A percentile compares a stretch with the other conserved stretches of the same genome.
Evolutionary conservation across 306 rosid species (phyloP).

Genomic region (Ormosia emarginata): DNA sequence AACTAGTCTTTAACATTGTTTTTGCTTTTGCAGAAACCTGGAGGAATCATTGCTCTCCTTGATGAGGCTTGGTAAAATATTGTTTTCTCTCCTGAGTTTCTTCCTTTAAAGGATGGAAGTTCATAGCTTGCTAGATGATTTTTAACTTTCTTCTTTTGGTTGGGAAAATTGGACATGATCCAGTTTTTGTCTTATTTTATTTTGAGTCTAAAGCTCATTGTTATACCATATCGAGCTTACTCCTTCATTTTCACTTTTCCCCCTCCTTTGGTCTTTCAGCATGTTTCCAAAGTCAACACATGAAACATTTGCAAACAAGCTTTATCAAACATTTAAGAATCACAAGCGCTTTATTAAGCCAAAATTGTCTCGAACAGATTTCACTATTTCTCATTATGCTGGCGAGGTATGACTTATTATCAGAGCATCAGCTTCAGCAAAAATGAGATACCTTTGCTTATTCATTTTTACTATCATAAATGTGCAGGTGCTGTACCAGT

Average conservation of each 20-base stretch:
- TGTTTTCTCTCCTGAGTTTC: conserved; percentile 10
- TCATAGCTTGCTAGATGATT: conserved; percentile 15
- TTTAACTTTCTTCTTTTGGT: conserved; percentile 16
- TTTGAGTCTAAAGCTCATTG: conserved; percentile 5
- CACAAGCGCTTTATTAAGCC: conserved; percentile 97
- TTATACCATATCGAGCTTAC: conserved; percentile 1
- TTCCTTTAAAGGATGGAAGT: neutral
- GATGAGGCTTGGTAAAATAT: conserved; percentile 95
- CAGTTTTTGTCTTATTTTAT: neutral
- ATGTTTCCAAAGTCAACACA: conserved; percentile 99
- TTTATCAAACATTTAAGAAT: conserved; percentile 88
- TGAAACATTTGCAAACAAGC: conserved; percentile 97
- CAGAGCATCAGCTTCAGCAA: conserved; percentile 19
- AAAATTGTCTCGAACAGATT: conserved; percentile 94
- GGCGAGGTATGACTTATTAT: conserved; percentile 72
- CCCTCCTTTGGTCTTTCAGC: conserved; percentile 54
- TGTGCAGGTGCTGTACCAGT: conserved; percentile 85
- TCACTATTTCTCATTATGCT: conserved; percentile 86
- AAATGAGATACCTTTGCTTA: conserved; percentile 12
- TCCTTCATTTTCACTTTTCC: conserved; percentile 23
- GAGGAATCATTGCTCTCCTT: conserved; percentile 95
- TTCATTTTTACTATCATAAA: conserved; percentile 26
- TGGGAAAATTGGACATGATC: conserved; percentile 2
- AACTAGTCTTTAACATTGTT: neutral
- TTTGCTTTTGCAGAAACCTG: conserved; percentile 80